Evolutionary conservation across 352 stramenopile genomes (phyloP).

Genomic region (Phytopythium sindhum): DNA sequence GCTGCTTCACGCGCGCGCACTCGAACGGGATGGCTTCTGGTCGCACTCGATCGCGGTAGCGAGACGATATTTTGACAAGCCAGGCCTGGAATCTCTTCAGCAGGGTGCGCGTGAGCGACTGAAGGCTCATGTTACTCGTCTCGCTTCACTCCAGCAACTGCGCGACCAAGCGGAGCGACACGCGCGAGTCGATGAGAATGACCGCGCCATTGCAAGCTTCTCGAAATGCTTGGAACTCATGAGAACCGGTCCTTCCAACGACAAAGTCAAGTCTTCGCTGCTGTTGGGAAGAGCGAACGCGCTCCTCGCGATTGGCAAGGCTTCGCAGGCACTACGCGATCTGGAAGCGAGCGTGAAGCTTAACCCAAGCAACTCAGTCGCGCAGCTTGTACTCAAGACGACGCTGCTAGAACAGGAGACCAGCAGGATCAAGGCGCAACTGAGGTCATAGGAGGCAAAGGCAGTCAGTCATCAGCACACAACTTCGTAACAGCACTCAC

Average conservation of each 20-base stretch:
- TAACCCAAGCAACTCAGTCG: slow-evolving; percentile 17
- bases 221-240: slow-evolving; percentile 17
- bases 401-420: slow-evolving; percentile 16
- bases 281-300: slow-evolving; percentile 21
- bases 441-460: slow-evolving; percentile 6
- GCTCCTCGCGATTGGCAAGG: slow-evolving; percentile 12
- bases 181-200: slow-evolving; percentile 7
- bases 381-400: slow-evolving; percentile 17
- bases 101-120: not conserved
- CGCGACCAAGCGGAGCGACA: slow-evolving; percentile 22
- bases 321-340: slow-evolving; percentile 13
- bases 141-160: slow-evolving; percentile 12
- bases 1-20: slow-evolving; percentile 18
- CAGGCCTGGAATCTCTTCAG: not conserved
- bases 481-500: not conserved
- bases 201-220: slow-evolving; percentile 17
- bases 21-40: slow-evolving; percentile 19
- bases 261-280: slow-evolving; percentile 16
- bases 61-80: slow-evolving; percentile 2
- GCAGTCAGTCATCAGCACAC: not conserved
- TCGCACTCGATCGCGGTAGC: slow-evolving; percentile 17
- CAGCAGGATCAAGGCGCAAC: slow-evolving; percentile 10
- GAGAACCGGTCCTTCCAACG: not conserved
- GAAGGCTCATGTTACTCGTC: slow-evolving; percentile 7
- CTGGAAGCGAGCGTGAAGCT: slow-evolving; percentile 13